These are phyloP conservation scores for Tetrahymena malaccensis DNA, from an alignment of 73 alveolate genomes.

Conservation along the genomic window DNA sequence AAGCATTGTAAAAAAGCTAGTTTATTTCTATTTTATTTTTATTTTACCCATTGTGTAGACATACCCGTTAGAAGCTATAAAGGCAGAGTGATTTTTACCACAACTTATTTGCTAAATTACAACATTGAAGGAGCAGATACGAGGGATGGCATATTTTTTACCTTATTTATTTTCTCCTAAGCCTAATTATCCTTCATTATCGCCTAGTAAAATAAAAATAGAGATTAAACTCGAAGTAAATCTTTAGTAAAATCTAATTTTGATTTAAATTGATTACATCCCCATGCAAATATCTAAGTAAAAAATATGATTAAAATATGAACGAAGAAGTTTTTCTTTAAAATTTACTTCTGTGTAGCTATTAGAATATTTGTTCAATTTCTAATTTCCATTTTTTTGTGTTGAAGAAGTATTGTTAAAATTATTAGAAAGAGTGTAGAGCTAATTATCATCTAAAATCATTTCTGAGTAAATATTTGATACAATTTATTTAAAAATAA, in stretches of 20 bases:
- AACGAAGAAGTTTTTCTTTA: background rate
- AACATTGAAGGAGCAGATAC: constrained; percentile 47
- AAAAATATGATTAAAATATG: background rate
- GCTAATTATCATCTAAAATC: background rate
- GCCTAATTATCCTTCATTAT: constrained; percentile 16
- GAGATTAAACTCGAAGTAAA: background rate
- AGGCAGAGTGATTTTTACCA: constrained; percentile 1
- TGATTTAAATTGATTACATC: background rate
- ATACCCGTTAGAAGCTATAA: constrained; percentile 6
- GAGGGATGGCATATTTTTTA: constrained; percentile 42
- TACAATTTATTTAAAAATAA: background rate
- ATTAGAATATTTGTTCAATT: background rate
- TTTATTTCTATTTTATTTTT: constrained; percentile 1
- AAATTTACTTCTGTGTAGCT: background rate
- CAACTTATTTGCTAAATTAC: constrained; percentile 38
- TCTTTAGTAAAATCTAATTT: background rate
- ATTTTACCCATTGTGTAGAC: constrained; percentile 57
- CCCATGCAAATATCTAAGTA: background rate
- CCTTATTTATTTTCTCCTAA: constrained; percentile 5
- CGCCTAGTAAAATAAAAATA: background rate
- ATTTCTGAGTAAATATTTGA: background rate
- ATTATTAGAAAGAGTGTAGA: background rate
- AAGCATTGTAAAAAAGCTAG: constrained; percentile 16
- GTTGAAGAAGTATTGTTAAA: background rate
- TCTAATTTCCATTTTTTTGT: background rate